Conservation (phyloP, 352 stramenopile genomes). For the Phytophthora hybrid region DNA sequence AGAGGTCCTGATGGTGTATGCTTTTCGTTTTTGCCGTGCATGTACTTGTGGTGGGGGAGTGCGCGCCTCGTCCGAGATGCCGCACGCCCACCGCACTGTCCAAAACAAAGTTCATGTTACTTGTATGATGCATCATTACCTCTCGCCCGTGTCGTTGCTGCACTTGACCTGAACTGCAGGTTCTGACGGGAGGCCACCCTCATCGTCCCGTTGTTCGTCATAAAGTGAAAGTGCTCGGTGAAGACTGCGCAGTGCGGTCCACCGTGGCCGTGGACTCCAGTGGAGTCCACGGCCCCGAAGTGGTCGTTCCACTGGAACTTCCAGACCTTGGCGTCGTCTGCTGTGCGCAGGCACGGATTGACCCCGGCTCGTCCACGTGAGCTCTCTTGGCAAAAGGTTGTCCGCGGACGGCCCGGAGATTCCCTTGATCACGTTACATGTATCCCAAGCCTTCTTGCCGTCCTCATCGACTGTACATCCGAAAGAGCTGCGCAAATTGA, state of each 20-base stretch:
- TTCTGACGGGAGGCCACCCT: neutral
- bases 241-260: neutral
- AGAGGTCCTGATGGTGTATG: conserved; percentile 2
- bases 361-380: conserved; percentile 4
- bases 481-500: conserved; percentile 14
- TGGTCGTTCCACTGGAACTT: too few species aligned
- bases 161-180: conserved; percentile 1
- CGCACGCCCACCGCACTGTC: conserved; percentile 31
- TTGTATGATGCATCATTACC: conserved; percentile 1
- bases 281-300: too few species aligned
- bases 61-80: neutral
- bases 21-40: neutral
- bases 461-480: conserved; percentile 16
- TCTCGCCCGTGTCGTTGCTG: conserved; percentile 16
- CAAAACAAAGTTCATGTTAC: conserved; percentile 1
- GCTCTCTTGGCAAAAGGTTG: conserved; percentile 3
- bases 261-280: too few species aligned
- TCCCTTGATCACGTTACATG: conserved; percentile 13
- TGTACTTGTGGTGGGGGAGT: neutral
- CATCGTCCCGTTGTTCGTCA: conserved; percentile 26
- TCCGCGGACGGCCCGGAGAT: neutral
- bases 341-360: conserved; percentile 11
- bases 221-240: conserved; percentile 19
- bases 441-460: neutral
- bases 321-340: neutral